These are phyloP conservation scores for Wickerhamomyces tratensis DNA, from an alignment of 805 yeast genomes.

Conservation along the genomic window DNA sequence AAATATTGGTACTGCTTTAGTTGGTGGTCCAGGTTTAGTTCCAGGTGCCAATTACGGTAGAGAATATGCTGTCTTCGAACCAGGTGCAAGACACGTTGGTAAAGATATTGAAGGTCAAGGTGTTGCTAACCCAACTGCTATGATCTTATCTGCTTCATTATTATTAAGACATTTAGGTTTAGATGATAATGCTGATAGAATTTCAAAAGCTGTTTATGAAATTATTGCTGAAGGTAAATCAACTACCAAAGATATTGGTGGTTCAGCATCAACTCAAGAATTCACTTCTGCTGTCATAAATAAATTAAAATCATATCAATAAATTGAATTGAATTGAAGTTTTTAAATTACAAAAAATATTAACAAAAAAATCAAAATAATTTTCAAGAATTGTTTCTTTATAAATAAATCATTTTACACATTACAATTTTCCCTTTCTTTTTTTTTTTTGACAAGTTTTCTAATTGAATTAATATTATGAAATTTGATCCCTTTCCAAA, in stretches of 20 bases:
- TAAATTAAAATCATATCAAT: conserved; percentile 30
- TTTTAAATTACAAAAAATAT: too few species aligned
- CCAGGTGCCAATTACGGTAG: conserved; percentile 99
- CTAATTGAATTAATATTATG: too few species aligned
- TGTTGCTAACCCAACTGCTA: conserved; percentile 96
- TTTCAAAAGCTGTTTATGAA: conserved; percentile 80
- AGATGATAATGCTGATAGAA: conserved; percentile 74
- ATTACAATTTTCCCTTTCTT: too few species aligned
- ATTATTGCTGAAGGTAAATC: conserved; percentile 83
- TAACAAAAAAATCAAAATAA: too few species aligned
- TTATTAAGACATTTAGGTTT: conserved; percentile 93
- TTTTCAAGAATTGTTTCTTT: too few species aligned
- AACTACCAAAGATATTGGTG: conserved; percentile 89
- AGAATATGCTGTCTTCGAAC: conserved; percentile 96
- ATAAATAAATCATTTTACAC: too few species aligned
- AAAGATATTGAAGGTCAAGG: conserved; percentile 90
- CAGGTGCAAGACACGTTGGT: conserved; percentile 99
- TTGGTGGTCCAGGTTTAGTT: conserved; percentile 97
- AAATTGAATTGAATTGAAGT: too few species aligned
- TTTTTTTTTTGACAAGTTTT: too few species aligned
- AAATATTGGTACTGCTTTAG: conserved; percentile 93
- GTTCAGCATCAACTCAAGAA: conserved; percentile 80
- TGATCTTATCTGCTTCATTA: conserved; percentile 86
- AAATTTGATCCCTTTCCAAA: too few species aligned
- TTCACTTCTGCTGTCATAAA: conserved; percentile 86